phyloP scores from a whole-genome alignment of 371 early-diverging fungal genomes.

The Rhizopus sp. region DNA sequence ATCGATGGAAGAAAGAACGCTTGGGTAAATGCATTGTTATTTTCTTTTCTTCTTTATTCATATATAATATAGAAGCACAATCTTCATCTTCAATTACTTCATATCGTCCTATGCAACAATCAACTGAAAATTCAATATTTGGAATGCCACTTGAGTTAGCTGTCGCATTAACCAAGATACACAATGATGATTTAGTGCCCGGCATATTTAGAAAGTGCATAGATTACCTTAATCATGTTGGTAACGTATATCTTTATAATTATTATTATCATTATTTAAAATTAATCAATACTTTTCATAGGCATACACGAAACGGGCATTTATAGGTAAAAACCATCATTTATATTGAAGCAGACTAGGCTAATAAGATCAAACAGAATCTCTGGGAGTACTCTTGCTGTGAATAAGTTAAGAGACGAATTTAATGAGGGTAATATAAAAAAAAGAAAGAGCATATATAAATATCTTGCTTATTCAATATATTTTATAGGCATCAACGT shows the following conservation, averaged over 20 bases:
- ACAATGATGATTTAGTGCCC: conserved; percentile 62
- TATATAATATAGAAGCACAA: conserved; percentile 9
- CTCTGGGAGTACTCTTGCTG: conserved; percentile 57
- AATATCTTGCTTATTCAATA: background rate
- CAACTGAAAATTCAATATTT: conserved; percentile 46
- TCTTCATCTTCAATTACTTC: background rate
- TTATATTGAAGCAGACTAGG: background rate
- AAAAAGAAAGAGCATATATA: background rate
- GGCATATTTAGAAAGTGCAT: conserved; percentile 76
- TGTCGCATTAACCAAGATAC: conserved; percentile 53
- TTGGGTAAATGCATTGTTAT: conserved; percentile 21
- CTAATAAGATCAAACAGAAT: conserved; percentile 28
- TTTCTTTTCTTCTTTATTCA: background rate
- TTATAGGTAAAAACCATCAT: conserved; percentile 41
- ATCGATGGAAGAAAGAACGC: conserved; percentile 54
- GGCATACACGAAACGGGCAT: conserved; percentile 63
- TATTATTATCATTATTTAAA: background rate
- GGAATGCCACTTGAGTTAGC: conserved; percentile 59
- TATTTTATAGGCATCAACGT: conserved; percentile 48
- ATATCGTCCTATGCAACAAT: conserved; percentile 6
- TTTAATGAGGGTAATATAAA: conserved; percentile 48
- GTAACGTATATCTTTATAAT: conserved; percentile 5
- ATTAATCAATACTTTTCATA: conserved; percentile 12
- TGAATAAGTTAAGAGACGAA: conserved; percentile 50
- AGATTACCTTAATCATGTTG: conserved; percentile 61